Percentiles rank a stretch among this genome's conserved stretches.
These are phyloP conservation scores for Prunus armeniaca DNA, from an alignment of 306 rosid species.

Conservation along the genomic window DNA sequence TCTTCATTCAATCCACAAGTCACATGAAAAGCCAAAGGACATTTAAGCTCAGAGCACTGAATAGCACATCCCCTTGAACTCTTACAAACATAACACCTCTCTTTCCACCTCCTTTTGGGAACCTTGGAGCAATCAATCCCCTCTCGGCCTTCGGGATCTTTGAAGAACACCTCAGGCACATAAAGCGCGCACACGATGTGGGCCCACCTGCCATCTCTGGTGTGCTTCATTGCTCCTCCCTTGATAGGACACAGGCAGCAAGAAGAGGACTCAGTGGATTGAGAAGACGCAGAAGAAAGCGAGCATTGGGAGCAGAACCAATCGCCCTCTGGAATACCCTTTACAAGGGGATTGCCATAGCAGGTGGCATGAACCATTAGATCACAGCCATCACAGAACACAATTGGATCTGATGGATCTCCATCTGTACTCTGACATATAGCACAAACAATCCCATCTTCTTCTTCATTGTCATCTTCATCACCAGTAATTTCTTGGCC, in stretches of 20 bases:
- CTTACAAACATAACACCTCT: constrained; percentile 57
- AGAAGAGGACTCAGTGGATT: neutral
- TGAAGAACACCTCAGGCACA: constrained; percentile 80
- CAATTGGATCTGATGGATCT: constrained; percentile 71
- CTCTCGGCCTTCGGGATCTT: constrained; percentile 72
- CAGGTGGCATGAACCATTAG: constrained; percentile 85
- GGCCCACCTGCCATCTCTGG: constrained; percentile 54
- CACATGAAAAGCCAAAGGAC: constrained; percentile 64
- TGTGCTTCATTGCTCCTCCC: constrained; percentile 69
- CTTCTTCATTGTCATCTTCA: constrained; percentile 3
- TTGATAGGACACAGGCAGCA: constrained; percentile 55
- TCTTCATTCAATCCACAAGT: constrained; percentile 70
- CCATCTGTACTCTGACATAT: constrained; percentile 86
- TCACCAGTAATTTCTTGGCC: neutral
- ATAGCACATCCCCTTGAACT: constrained; percentile 49
- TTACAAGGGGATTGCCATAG: constrained; percentile 64
- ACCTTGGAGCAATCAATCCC: constrained; percentile 71
- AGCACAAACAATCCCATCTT: constrained; percentile 64
- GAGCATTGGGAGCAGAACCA: constrained; percentile 73
- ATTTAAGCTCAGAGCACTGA: constrained; percentile 66
- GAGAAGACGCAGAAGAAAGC: neutral
- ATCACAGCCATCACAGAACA: constrained; percentile 82
- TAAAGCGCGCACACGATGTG: constrained; percentile 68
- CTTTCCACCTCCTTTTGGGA: constrained; percentile 55
- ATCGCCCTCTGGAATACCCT: constrained; percentile 57